Evolutionary conservation across 345 rosid genomes (phyloP), one percentile per base, ranked within the genome.

Genomic region (Lepidium sativum): DNA sequence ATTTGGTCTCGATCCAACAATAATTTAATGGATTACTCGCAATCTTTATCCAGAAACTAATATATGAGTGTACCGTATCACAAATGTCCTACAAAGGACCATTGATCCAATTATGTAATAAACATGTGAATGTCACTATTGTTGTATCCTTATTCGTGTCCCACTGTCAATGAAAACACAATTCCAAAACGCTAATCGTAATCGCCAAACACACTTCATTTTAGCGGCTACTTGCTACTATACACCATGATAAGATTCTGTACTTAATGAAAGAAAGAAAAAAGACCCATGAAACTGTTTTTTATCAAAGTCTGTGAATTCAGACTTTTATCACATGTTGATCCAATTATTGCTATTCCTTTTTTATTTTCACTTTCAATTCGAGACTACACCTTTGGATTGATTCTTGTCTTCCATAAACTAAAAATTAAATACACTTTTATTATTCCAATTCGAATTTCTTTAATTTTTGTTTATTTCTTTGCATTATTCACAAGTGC

Each of bases 321-420:
- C 37, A 54, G 34, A 70, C 63, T 54, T 70, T 70, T 63, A 21
- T 45, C 75, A 71, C 75, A 71, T 71, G 69, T 63, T 45, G 47
- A 47, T 64, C 69, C 75, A 71, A 63, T 71, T 54, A 71, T 71
- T 71, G 69, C 8, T 18, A 54, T 38, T 45, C 57, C 21, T 62
- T 61, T 69, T 68, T 60, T 34, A 40, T 42, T 37, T 51, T 60
- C 34, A 7, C 68, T 53, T 52, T 69, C 23, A 25, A 7, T 29
- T 42, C 67, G 61, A 69, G 32, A 70, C 13, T 70, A 52, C 74
- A 61, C 62, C 67, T 62, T 62, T 70, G 63, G 48, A 62, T 53
- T 40, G 40, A 70, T 70, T 61, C 74, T 69, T 43, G 68, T 70
- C 68, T 63, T 45, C 63, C 74, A 43, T 35, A 15, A 27, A 45